phyloP scores from a whole-genome alignment of 768 basidiomycete species.

The Rossbeevera mucosa region DNA sequence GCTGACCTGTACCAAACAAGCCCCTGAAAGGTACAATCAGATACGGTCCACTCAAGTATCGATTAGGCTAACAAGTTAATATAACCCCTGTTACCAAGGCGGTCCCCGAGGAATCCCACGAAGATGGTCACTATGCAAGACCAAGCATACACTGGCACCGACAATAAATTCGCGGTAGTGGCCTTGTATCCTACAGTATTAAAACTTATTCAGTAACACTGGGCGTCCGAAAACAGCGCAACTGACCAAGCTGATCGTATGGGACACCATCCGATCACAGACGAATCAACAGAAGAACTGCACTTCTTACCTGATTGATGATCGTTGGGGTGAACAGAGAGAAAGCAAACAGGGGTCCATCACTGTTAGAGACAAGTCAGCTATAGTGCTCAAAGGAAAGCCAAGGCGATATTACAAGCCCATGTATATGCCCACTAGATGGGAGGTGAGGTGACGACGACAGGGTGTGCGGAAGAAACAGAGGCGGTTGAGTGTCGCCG shows the following conservation, averaged over 20 bases:
- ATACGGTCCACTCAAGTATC: neutral
- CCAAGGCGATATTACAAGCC: conserved; percentile 48
- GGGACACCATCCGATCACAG: neutral
- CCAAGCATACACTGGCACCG: conserved; percentile 75
- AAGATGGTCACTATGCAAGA: conserved; percentile 61
- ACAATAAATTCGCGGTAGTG: conserved; percentile 66
- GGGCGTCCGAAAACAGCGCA: neutral
- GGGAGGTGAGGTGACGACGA: neutral
- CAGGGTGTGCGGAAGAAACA: neutral
- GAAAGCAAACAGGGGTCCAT: conserved; percentile 51
- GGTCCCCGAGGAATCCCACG: conserved; percentile 61
- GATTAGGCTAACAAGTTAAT: conserved; percentile 52
- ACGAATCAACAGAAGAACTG: neutral
- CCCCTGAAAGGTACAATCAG: conserved; percentile 21
- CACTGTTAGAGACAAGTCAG: conserved; percentile 28
- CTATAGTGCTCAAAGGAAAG: neutral
- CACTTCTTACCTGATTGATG: conserved; percentile 45
- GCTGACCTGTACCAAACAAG: conserved; percentile 32
- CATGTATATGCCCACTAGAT: conserved; percentile 65
- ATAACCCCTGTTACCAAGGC: conserved; percentile 48
- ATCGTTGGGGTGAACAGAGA: conserved; percentile 47
- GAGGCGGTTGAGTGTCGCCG: neutral
- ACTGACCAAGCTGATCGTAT: conserved; percentile 19
- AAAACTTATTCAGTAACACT: neutral
- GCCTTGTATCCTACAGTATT: conserved; percentile 47